Percentiles rank a stretch among this genome's conserved stretches.
Conservation (phyloP, 768 basidiomycete genomes). For the Mycena galopus region DNA sequence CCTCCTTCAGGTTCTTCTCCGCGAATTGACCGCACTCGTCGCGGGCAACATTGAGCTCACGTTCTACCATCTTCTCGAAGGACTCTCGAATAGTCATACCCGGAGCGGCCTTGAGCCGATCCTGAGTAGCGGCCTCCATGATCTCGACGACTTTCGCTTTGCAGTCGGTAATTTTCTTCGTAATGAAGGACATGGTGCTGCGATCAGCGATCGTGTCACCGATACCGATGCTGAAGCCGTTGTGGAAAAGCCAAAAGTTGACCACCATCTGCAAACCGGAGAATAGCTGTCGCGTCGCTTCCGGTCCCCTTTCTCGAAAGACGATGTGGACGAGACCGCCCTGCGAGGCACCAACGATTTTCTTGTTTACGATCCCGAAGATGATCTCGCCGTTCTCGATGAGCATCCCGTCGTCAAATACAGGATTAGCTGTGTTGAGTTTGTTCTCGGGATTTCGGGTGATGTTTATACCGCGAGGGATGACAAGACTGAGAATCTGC, state of each 20-base stretch:
- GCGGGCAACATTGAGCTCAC: no score
- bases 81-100: slow-evolving; percentile 99
- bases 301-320: slow-evolving; percentile 97
- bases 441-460: slow-evolving; percentile 84
- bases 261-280: slow-evolving; percentile 96
- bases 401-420: slow-evolving; percentile 93
- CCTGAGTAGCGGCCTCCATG: slow-evolving; percentile 87
- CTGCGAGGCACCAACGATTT: slow-evolving; percentile 96
- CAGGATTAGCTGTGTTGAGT: slow-evolving; percentile 73
- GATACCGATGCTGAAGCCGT: slow-evolving; percentile 98
- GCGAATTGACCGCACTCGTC: no score
- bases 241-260: slow-evolving; percentile 99
- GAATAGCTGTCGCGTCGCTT: slow-evolving; percentile 91
- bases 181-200: slow-evolving; percentile 89
- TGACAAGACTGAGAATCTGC: slow-evolving; percentile 91
- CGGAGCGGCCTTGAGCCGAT: slow-evolving; percentile 91
- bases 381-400: slow-evolving; percentile 98
- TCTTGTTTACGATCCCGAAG: slow-evolving; percentile 96
- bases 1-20: no score
- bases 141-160: slow-evolving; percentile 85
- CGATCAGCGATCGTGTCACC: slow-evolving; percentile 97
- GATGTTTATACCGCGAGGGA: slow-evolving; percentile 97
- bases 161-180: slow-evolving; percentile 83
- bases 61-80: no score
- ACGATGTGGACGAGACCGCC: slow-evolving; percentile 97